Evolutionary conservation across 176 grass and related monocot genomes (phyloP).

Genomic region (Cenchrus fungigraminus): DNA sequence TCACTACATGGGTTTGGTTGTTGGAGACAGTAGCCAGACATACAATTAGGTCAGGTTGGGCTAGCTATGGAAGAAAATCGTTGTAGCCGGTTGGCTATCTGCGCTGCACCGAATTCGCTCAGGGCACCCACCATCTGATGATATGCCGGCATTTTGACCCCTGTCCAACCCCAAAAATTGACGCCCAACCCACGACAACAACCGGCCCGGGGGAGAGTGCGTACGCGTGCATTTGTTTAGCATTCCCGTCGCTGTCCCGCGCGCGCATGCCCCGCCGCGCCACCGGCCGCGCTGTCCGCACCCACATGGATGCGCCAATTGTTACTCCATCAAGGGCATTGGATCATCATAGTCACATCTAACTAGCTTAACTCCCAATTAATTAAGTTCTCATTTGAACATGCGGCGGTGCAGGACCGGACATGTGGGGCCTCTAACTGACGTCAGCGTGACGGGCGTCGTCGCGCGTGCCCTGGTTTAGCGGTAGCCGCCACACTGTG

Average conservation of each 20-base stretch:
- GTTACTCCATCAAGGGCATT: background rate
- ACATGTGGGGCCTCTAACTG: background rate
- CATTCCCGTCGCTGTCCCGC: constrained; percentile 23
- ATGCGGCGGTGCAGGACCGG: background rate
- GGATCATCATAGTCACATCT: background rate
- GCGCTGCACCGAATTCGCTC: too few relatives aligned
- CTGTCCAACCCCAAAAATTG: background rate
- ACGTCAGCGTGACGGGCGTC: background rate
- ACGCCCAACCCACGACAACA: constrained; percentile 22
- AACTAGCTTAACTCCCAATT: background rate
- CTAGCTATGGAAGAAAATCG: background rate
- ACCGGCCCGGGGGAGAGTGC: background rate
- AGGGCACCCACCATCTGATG: too few relatives aligned
- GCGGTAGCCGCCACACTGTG: background rate
- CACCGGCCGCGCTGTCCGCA: constrained; percentile 11
- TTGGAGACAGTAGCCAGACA: constrained; percentile 9
- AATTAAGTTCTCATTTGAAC: background rate
- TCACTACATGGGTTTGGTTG: background rate
- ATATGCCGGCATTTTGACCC: background rate
- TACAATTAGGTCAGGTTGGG: background rate
- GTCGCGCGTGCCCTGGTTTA: constrained; percentile 26
- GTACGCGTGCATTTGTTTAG: constrained; percentile 45
- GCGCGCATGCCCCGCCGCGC: background rate
- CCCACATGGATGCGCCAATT: constrained; percentile 7
- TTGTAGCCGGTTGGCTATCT: too few relatives aligned